phyloP scores from a whole-genome alignment of 176 grass and related monocot genomes.

The Musa troglodytarum region DNA sequence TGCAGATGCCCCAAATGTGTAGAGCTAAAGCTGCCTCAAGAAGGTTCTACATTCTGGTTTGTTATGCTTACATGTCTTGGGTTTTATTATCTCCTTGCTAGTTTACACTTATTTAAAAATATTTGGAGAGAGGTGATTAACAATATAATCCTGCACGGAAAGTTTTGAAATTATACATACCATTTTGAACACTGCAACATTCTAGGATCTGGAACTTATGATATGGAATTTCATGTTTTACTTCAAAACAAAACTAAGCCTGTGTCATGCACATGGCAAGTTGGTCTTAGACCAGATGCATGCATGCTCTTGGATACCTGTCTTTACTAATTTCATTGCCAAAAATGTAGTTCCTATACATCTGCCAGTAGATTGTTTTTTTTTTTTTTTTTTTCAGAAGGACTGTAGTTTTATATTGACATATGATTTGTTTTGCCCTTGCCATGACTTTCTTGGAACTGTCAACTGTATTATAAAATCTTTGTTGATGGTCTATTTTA shows the following conservation, averaged over 20 bases:
- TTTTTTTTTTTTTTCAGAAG: too few relatives aligned
- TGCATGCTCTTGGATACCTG: background rate
- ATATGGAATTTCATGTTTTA: background rate
- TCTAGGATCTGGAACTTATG: background rate
- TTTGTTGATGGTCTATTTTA: too few relatives aligned
- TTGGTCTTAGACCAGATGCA: background rate
- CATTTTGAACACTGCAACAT: background rate
- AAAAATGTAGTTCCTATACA: background rate
- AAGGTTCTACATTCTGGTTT: constrained; percentile 83
- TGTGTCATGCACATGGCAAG: background rate
- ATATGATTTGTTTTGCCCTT: too few relatives aligned
- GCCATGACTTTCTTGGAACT: too few relatives aligned
- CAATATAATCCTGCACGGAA: background rate
- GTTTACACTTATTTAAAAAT: background rate
- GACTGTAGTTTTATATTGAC: too few relatives aligned
- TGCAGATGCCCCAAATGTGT: constrained; percentile 85
- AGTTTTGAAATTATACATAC: background rate
- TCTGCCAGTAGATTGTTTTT: too few relatives aligned
- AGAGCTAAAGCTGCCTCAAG: constrained; percentile 68
- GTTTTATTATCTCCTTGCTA: background rate
- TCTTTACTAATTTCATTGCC: background rate
- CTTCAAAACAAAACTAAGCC: background rate
- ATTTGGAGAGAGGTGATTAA: background rate
- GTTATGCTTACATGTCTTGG: constrained; percentile 6
- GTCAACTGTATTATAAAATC: too few relatives aligned